These are phyloP conservation scores for Moringa oleifera DNA, from an alignment of 345 rosid genomes.

Conservation along the genomic window DNA sequence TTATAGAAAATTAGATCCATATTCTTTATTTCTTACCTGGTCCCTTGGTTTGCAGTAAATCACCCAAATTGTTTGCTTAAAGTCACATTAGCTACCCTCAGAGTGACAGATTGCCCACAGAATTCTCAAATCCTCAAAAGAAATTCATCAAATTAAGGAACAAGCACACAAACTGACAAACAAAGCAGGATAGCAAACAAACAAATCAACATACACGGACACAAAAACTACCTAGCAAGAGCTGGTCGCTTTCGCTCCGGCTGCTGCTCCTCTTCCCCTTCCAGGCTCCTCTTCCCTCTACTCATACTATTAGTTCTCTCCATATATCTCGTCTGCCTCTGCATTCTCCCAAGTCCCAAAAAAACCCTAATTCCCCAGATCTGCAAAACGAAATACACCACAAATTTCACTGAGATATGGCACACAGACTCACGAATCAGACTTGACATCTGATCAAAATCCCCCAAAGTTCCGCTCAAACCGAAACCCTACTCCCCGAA, in stretches of 20 bases:
- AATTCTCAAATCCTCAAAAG: not conserved
- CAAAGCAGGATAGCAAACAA: not conserved
- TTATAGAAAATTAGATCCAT: too few species aligned
- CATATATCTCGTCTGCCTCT: slow-evolving; percentile 50
- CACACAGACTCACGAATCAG: not conserved
- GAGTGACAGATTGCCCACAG: not conserved
- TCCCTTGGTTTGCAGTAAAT: too few species aligned
- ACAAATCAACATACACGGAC: not conserved
- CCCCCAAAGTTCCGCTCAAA: not conserved
- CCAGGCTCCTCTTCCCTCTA: slow-evolving; percentile 57
- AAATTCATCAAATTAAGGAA: not conserved
- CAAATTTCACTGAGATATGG: not conserved
- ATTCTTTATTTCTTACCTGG: too few species aligned
- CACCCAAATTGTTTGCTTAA: too few species aligned
- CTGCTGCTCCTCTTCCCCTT: slow-evolving; percentile 51
- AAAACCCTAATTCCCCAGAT: slow-evolving; percentile 27
- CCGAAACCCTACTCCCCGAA: not conserved
- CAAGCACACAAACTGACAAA: not conserved
- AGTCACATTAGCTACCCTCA: too few species aligned
- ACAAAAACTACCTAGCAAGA: slow-evolving; percentile 46
- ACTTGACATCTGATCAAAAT: not conserved
- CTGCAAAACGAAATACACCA: slow-evolving; percentile 17
- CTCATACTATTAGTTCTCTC: slow-evolving; percentile 57
- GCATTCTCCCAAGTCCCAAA: slow-evolving; percentile 16
- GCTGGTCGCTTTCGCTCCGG: slow-evolving; percentile 77